These are phyloP conservation scores for Ophiostoma sp. DNA, from an alignment of 2,329 filamentous ascomycete genomes.

Conservation along the genomic window DNA sequence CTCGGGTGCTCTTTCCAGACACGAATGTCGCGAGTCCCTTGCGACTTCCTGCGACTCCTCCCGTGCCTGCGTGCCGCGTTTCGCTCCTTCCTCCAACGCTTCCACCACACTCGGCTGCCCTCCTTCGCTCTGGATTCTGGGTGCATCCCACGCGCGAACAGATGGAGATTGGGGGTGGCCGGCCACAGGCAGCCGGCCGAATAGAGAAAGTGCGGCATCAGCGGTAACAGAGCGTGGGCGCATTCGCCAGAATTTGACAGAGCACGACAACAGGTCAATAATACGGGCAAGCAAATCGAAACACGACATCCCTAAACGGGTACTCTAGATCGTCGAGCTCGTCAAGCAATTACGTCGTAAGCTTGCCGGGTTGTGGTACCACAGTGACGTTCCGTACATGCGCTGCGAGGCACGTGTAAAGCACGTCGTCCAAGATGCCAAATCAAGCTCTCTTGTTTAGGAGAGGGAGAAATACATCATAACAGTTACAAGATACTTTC, in stretches of 20 bases:
- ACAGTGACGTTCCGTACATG: background rate
- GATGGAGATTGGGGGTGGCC: background rate
- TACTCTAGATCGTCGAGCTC: background rate
- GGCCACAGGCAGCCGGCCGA: background rate
- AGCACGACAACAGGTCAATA: background rate
- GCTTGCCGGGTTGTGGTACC: background rate
- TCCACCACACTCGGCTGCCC: background rate
- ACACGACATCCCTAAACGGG: background rate
- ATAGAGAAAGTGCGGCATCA: constrained; percentile 18
- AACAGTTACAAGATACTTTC: background rate
- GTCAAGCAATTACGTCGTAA: background rate
- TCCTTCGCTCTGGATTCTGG: background rate
- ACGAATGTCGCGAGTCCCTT: background rate
- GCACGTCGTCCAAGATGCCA: background rate
- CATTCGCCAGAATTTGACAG: background rate
- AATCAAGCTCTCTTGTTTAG: background rate
- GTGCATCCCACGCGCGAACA: constrained; percentile 1
- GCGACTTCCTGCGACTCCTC: background rate
- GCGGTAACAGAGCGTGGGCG: constrained; percentile 2
- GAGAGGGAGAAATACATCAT: background rate
- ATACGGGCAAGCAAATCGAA: background rate
- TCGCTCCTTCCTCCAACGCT: constrained; percentile 15
- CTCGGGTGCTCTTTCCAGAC: background rate
- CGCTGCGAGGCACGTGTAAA: background rate
- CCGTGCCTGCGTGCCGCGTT: constrained; percentile 10